Base-by-base conservation (phyloP, 2,329 filamentous ascomycete species). In the Shiraia sp. region DNA sequence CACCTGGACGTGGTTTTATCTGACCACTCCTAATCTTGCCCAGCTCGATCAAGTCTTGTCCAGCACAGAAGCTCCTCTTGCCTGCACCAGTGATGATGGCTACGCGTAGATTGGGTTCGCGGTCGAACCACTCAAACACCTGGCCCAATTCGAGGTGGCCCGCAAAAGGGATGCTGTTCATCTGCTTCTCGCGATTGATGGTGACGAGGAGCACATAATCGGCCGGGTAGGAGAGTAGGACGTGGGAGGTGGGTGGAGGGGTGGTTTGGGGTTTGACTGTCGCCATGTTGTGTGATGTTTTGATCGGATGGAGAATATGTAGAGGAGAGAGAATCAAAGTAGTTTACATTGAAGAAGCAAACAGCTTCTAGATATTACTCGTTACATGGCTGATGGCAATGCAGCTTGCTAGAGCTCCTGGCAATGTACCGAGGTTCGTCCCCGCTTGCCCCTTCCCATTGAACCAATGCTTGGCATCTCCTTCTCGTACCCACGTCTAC, bases 51-150 rank as follows among this genome's bases (percentile, higher is more conserved):
- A 81, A 60, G 43, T 81, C 79, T 28, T 78, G 77, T 0, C 79
- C 79, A 0, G 76, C 77, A 38, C 75, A 81, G 59, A 82, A 81
- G 0, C 78, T 75, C 49, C 72, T 74, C 32, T 73, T 70, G 22
- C 79, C 79, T 1, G 70, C 72, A 25, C 79, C 79, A 0, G 79
- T 81, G 26, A 70, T 51, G 44, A 70, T 69, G 25, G 73, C 75
- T 10, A 77, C 75, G 3, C 71, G 70, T 10, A 79, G 66, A 9
- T 65, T 68, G 0, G 75, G 74, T 54, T 79, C 75, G 6, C 63
- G 59, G 54, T 81, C 79, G 51, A 79, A 79, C 78, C 78, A 80
- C 28, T 72, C 71, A 52, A 78, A 77, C 0, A 81, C 63, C 3
- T 63, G 55, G 24, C 75, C 72, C 55, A 76, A 72, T 51, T 79